Base-by-base conservation (phyloP, 352 stramenopile genomes). In the Pythium grandisporangium region DNA sequence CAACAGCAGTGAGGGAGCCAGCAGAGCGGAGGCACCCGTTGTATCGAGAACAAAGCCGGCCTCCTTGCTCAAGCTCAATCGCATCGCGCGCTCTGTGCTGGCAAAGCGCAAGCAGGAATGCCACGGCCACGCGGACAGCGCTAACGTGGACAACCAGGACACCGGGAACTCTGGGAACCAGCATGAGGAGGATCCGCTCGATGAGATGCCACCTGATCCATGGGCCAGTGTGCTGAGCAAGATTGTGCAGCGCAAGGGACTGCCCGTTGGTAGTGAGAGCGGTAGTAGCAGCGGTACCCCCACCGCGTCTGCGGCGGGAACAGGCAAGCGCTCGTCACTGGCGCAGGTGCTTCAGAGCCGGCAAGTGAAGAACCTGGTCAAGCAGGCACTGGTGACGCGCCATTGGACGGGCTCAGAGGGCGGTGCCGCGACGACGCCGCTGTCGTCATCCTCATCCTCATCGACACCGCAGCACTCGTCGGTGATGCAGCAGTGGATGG, bases 401-500 rank as follows among this genome's bases (percentile, higher is more conserved):
- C 48, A 52, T 23, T 61, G 48, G 48, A 30, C 56, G 45, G 21
- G 27, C 53, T 21, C 26, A 27, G 35, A 48, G 5, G 27, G 40
- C 13, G 26, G 13, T 12, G n/a, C 39, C 3, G 6, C 41, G 13
- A 17, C 19, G 5, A n/a, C n/a, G n/a, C n/a, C n/a, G n/a, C n/a
- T n/a, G n/a, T n/a, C n/a, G n/a, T n/a, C n/a, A n/a, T n/a, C n/a
- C n/a, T n/a, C n/a, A n/a, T n/a, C n/a, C n/a, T n/a, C n/a, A n/a
- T n/a, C n/a, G n/a, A n/a, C n/a, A n/a, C n/a, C n/a, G n/a, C 47
- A 63, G 21, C 65, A 60, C 13, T 84, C 70, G 5, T 61, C 47
- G 5, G 70, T 81, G n/a, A 81, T 84, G 70, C 48, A 66, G 21
- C 61, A 80, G 37, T 84, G 65, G 67, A 49, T 79, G 25, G 68